Evolutionary conservation across 2,329 filamentous ascomycete genomes (phyloP).

Genomic region (Gaeumannomyces sp.): DNA sequence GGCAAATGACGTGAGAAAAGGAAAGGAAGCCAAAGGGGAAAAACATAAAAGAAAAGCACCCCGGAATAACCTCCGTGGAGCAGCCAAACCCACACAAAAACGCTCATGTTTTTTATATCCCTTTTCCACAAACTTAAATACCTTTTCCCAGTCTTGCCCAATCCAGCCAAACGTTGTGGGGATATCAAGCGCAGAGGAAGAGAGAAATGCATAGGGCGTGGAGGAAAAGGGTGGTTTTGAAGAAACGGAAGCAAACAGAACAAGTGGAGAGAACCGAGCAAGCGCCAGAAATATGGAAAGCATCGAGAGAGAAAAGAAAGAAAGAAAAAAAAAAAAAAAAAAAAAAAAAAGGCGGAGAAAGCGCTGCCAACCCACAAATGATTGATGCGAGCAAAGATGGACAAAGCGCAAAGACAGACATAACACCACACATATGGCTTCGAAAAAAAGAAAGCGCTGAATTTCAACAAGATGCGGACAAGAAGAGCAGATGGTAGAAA

Average conservation of each 20-base stretch:
- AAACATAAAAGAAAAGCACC: not conserved
- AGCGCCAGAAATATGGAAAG: not conserved
- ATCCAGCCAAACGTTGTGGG: not conserved
- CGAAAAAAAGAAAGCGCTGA: not conserved
- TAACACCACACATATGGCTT: not conserved
- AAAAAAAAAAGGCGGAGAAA: not conserved
- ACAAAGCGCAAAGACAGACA: not conserved
- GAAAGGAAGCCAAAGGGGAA: slow-evolving; percentile 3
- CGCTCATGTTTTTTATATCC: not conserved
- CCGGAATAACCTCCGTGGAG: no score
- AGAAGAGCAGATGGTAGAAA: not conserved
- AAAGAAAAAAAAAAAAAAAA: not conserved
- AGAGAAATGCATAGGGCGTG: not conserved
- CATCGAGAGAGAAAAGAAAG: not conserved
- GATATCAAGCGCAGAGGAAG: not conserved
- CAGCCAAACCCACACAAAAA: not conserved
- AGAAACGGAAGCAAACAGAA: not conserved
- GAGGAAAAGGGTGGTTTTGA: not conserved
- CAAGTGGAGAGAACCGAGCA: not conserved
- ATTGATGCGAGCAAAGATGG: not conserved
- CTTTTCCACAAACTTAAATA: not conserved
- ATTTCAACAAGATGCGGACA: not conserved
- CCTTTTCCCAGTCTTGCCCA: not conserved
- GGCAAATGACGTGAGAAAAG: not conserved
- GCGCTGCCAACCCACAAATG: not conserved